A percentile compares a stretch with the other conserved stretches of the same genome.
phyloP scores from a whole-genome alignment of 176 grass and related monocot species.

The Oryza punctata region DNA sequence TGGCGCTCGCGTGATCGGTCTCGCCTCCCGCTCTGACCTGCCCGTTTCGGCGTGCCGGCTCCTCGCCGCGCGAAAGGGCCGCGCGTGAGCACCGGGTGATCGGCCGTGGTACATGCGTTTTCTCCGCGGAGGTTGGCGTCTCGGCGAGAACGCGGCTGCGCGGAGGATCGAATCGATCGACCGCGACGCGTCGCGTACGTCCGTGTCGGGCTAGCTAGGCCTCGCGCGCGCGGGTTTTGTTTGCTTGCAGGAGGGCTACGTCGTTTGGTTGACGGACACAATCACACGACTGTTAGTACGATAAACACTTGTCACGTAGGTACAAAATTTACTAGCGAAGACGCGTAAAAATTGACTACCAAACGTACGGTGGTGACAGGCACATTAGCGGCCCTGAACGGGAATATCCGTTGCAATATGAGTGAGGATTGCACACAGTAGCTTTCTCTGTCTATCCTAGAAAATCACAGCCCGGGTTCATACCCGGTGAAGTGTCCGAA shows the following conservation, averaged over 20 bases:
- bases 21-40: conserved; percentile 28
- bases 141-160: no score
- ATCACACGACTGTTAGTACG: background rate
- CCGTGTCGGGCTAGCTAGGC: background rate
- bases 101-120: no score
- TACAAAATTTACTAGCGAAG: background rate
- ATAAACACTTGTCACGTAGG: background rate
- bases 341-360: background rate
- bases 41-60: background rate
- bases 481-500: background rate
- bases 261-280: background rate
- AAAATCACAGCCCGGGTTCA: background rate
- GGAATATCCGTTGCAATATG: conserved; percentile 15
- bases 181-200: background rate
- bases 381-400: background rate
- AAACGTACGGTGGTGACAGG: no score
- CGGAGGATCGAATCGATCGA: background rate
- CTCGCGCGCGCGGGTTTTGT: background rate
- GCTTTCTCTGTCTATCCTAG: background rate
- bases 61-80: background rate
- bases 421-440: background rate
- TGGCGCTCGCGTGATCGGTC: background rate
- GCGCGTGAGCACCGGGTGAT: no score
- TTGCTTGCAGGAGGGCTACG: background rate
- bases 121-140: background rate